Conservation (phyloP, 108 stramenopile genomes). For the Cyclotella sp. region DNA sequence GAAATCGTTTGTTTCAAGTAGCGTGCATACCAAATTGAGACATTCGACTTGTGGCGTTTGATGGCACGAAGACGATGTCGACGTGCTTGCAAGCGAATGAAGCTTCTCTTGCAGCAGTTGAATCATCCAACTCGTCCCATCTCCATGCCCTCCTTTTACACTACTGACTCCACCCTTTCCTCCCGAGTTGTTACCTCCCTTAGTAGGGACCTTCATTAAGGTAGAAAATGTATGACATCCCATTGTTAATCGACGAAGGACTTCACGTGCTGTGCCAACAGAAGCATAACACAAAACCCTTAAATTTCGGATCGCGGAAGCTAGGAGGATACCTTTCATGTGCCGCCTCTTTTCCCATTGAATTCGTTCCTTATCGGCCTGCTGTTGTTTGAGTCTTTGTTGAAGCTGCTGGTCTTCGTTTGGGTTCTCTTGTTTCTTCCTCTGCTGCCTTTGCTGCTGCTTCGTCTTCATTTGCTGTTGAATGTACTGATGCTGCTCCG, state of each 20-base stretch:
- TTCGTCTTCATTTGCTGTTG: conserved; percentile 12
- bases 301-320: conserved; percentile 33
- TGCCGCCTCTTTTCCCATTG: conserved; percentile 15
- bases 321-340: conserved; percentile 21
- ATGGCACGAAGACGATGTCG: neutral
- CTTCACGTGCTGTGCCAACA: conserved; percentile 59
- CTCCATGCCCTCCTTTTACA: neutral
- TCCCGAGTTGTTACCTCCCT: neutral
- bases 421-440: conserved; percentile 20
- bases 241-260: conserved; percentile 46
- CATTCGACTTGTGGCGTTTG: conserved; percentile 26
- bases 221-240: neutral
- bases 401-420: conserved; percentile 10
- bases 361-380: conserved; percentile 9
- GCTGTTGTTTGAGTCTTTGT: conserved; percentile 8
- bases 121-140: conserved; percentile 35
- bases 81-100: neutral
- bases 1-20: conserved; percentile 44
- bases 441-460: conserved; percentile 18
- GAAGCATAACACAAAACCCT: conserved; percentile 37
- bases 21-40: conserved; percentile 39
- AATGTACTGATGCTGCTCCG: conserved; percentile 1
- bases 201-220: neutral
- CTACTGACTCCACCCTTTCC: neutral
- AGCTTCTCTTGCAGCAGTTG: conserved; percentile 27